Conservation (phyloP, 768 basidiomycete species). For the Suillus paluster region DNA sequence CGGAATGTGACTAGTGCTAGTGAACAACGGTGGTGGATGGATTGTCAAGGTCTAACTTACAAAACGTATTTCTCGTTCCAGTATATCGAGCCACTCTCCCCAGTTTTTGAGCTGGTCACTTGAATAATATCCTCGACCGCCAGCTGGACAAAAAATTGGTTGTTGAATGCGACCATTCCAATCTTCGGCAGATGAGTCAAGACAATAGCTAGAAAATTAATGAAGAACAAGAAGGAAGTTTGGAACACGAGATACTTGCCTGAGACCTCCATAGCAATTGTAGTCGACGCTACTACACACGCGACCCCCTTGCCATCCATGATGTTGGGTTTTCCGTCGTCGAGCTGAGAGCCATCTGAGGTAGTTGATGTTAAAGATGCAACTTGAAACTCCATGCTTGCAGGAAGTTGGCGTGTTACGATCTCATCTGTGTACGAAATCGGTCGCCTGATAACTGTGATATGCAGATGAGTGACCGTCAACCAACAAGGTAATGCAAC, state of each 20-base stretch:
- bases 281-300: not conserved
- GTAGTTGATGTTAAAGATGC: not conserved
- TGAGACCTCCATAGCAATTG: not conserved
- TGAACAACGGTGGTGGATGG: not conserved
- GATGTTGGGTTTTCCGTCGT: not conserved
- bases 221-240: not conserved
- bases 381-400: not conserved
- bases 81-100: not conserved
- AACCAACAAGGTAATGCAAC: not conserved
- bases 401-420: not conserved
- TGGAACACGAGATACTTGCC: not conserved
- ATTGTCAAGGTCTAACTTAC: not conserved
- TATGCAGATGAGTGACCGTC: not conserved
- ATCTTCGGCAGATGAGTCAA: conserved; percentile 5
- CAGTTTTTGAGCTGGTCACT: not conserved
- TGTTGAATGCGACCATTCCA: not conserved
- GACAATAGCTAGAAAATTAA: not conserved
- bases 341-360: not conserved
- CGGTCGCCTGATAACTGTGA: not conserved
- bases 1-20: not conserved
- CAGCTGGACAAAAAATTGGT: conserved; percentile 6
- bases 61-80: not conserved
- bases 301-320: not conserved
- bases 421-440: not conserved
- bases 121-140: not conserved